These are phyloP conservation scores for Acanthamoeba rhysodes DNA, from an alignment of 208 protist species.

Conservation along the genomic window DNA sequence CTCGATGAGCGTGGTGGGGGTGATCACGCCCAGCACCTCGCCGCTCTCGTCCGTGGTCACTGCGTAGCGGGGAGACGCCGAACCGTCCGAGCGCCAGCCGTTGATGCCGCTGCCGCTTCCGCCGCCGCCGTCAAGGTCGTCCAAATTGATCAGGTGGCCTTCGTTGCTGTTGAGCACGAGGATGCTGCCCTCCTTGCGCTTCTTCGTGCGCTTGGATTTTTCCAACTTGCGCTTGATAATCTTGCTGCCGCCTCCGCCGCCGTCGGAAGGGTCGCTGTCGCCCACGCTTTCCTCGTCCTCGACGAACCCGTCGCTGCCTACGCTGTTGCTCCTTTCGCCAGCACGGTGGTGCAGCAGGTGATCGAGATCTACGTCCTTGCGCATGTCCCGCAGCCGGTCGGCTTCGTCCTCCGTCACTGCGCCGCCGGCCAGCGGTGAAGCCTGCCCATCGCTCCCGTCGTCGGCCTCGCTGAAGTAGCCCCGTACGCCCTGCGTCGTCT, in stretches of 20 bases:
- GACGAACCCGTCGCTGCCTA: not conserved
- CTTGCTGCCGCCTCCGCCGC: no score
- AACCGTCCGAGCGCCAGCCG: not conserved
- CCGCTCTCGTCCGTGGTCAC: slow-evolving; percentile 11
- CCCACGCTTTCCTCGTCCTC: not conserved
- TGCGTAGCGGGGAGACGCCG: not conserved
- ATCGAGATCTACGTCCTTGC: not conserved
- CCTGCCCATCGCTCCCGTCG: not conserved
- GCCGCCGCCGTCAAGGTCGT: not conserved
- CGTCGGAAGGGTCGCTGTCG: not conserved
- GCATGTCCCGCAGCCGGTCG: not conserved
- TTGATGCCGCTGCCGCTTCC: not conserved
- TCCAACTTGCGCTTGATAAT: not conserved
- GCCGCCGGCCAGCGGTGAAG: not conserved
- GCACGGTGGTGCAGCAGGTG: not conserved
- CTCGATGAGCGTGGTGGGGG: not conserved
- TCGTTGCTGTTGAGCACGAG: not conserved
- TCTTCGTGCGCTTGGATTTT: not conserved
- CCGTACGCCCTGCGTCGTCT: slow-evolving; percentile 9
- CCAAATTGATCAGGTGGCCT: not conserved
- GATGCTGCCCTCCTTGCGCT: not conserved
- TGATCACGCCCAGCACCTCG: not conserved
- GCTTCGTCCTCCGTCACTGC: not conserved
- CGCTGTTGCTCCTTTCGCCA: not conserved
- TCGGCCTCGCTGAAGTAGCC: slow-evolving; percentile 42